phyloP scores from a whole-genome alignment of 495 filamentous ascomycete genomes.

The Antarctomyces pellizariae region DNA sequence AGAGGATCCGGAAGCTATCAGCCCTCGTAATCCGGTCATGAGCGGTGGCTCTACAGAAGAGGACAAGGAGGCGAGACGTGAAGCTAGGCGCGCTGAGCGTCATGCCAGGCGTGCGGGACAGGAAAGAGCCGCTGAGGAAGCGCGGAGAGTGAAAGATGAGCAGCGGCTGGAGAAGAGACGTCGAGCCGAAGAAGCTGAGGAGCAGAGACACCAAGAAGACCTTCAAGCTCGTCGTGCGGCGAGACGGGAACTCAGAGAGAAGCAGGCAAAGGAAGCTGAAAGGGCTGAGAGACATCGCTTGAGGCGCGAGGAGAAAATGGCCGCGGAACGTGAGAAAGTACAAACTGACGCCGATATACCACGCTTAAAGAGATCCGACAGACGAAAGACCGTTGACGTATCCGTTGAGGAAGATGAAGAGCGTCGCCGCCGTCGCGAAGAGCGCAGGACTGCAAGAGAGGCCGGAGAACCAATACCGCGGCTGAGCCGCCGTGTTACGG shows the following conservation, averaged over 20 bases:
- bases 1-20: too few species aligned
- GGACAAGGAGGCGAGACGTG: constrained; percentile 29
- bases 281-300: constrained; percentile 10
- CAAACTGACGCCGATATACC: constrained; percentile 8
- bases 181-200: constrained; percentile 14
- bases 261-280: constrained; percentile 11
- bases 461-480: constrained; percentile 11
- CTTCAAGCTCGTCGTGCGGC: constrained; percentile 24
- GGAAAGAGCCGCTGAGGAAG: constrained; percentile 23
- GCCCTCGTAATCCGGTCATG: constrained; percentile 14
- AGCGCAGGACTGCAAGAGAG: constrained; percentile 19
- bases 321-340: constrained; percentile 6
- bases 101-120: constrained; percentile 17
- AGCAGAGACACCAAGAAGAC: constrained; percentile 23
- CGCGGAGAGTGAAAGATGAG: constrained; percentile 23
- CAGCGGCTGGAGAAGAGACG: constrained; percentile 11
- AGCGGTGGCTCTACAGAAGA: constrained; percentile 16
- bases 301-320: constrained; percentile 5
- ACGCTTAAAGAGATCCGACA: constrained; percentile 6
- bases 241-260: constrained; percentile 18
- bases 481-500: constrained; percentile 14
- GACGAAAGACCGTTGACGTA: constrained; percentile 9
- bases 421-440: constrained; percentile 24
- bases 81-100: constrained; percentile 23
- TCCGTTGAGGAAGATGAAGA: constrained; percentile 22